Evolutionary conservation across 805 yeast genomes (phyloP), one percentile per base, ranked within the genome.

Genomic region (Cyberlindnera japonica): DNA sequence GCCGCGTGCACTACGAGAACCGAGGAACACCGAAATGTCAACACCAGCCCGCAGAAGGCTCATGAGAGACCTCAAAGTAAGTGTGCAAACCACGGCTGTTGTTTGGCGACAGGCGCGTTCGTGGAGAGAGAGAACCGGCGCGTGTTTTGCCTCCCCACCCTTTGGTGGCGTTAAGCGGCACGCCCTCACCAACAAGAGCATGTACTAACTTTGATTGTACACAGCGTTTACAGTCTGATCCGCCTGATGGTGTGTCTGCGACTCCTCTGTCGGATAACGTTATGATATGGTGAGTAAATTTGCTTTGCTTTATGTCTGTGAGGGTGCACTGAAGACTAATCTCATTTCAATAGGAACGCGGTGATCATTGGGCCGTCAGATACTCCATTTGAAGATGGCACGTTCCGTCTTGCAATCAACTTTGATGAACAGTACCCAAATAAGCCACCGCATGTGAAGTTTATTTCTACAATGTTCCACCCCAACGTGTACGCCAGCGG

Each of bases 31-130:
- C n/a, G 21, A 19, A 29, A 91, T 91, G 99, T 90, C 98, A 7
- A 93, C 99, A 7, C 93, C 96, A 13, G 99, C 99, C n/a, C 81
- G 96, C 63, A 84, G 96, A 79, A 81, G 99, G 69, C 79, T 93
- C 57, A 93, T 93, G 98, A 85, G 99, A 64, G 99, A 93, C 67
- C 88, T 93, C 67, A 90, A 89, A 64, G 85, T 82, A 65, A 34
- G 83, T 52, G 6, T 6, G 12, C 14, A 8, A 16, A 10, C 24
- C 8, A n/a, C n/a, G n/a, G n/a, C n/a, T n/a, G n/a, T n/a, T n/a
- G n/a, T n/a, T n/a, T n/a, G n/a, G n/a, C n/a, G n/a, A n/a, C n/a
- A n/a, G n/a, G n/a, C n/a, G n/a, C n/a, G n/a, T n/a, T n/a, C n/a
- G n/a, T n/a, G n/a, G n/a, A n/a, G n/a, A n/a, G n/a, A n/a, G n/a